Evolutionary conservation across 257 asterid species (phyloP), one percentile per base, ranked within the genome.

Genomic region (Solanum infundibuliforme): DNA sequence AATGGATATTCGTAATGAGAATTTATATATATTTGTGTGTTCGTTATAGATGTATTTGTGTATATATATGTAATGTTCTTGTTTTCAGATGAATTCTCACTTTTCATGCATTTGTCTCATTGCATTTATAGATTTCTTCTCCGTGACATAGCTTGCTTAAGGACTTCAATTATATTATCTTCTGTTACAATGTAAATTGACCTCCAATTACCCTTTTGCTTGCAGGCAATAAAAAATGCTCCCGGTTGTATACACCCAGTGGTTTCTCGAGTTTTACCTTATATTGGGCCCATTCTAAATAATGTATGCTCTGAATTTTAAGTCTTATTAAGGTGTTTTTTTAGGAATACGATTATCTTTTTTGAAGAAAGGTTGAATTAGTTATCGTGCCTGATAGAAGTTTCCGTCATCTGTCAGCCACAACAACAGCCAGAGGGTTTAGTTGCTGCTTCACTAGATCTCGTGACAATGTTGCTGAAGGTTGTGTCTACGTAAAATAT

Each of bases 371-470:
- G 34, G 21, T 39, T 39, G 8, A 41, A 25, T 41, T 77, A 41
- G 84, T 77, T 23, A 32, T 36, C 8, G 71, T 89, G 88, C 89
- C 89, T 90, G 73, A 89, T 77, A 83, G 34, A 86, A 87, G 31
- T 62, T 74, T 85, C 84, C 74, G 83, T 36, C 91, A 82, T 90
- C 91, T 92, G 81, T 90, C 96, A 97, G 99, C 98, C 99, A 39
- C 98, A 92, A 23, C 98, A 93, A 92, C 98, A 95, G 93, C 95
- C 98, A 79, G 98, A 94, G 52, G 98, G 98, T 87, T 93, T 96
- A 90, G 98, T 95, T 89, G 95, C 99, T 89, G 98, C 98, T 88
- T 93, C 98, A 34, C 92, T 97, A 90, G 99, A 97, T 94, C 98
- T 97, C 86, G 87, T 95, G 71, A 90, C 98, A 82, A 94, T 97